These are phyloP conservation scores for Sicyos baderoa DNA, from an alignment of 306 rosid species.

Conservation along the genomic window DNA sequence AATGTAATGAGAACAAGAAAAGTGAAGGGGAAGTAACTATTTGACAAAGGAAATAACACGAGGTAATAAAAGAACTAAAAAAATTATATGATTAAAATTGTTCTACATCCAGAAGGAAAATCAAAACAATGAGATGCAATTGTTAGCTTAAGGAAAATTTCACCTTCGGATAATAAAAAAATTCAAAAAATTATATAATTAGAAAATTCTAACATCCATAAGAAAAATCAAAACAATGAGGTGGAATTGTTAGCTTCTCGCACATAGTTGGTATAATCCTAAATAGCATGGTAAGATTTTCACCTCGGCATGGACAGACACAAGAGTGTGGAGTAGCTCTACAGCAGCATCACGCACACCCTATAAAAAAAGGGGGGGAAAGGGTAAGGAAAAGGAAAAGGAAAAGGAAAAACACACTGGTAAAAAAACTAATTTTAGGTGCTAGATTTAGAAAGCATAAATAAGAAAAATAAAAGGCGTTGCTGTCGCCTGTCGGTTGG, in stretches of 20 bases:
- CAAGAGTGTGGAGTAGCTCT: slow-evolving; percentile 87
- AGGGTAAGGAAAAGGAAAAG: background rate
- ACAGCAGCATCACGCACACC: slow-evolving; percentile 96
- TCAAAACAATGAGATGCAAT: background rate
- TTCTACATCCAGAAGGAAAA: background rate
- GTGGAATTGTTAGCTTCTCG: background rate
- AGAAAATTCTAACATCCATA: background rate
- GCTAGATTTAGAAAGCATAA: background rate
- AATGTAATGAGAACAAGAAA: background rate
- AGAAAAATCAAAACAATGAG: background rate
- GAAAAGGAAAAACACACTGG: background rate
- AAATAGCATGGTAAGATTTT: slow-evolving; percentile 24
- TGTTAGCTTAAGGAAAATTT: background rate
- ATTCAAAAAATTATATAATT: too few relatives aligned
- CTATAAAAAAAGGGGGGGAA: slow-evolving; percentile 34
- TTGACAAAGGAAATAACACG: background rate
- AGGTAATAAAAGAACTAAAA: background rate
- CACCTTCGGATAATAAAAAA: background rate
- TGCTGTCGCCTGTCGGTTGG: background rate
- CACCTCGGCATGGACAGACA: slow-evolving; percentile 99
- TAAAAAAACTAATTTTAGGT: background rate
- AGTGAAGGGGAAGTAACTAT: background rate
- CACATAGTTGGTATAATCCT: background rate
- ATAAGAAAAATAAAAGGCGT: background rate
- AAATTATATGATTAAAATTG: background rate